These are phyloP conservation scores for sorghum (Sorghum bicolor) DNA, from an alignment of 176 grass and related monocot species.

Conservation along the genomic window DNA sequence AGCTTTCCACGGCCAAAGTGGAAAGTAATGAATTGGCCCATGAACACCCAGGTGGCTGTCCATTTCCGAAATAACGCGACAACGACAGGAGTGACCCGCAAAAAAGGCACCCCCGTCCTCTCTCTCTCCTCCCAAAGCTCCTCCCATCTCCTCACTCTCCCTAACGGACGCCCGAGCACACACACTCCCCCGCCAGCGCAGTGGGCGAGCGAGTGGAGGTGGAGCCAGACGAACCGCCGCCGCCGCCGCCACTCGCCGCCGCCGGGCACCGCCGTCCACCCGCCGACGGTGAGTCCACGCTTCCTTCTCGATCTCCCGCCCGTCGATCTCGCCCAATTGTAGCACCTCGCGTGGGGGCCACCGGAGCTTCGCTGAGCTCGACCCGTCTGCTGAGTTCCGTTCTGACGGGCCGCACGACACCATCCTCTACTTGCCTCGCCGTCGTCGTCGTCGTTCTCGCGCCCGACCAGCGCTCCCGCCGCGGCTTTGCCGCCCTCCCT, in stretches of 20 bases:
- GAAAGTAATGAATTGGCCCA: background rate
- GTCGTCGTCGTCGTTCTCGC: background rate
- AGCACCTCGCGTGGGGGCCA: background rate
- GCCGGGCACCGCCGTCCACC: background rate
- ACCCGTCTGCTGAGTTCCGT: background rate
- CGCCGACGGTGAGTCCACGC: conserved; percentile 24
- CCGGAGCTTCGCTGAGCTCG: background rate
- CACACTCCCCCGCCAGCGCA: conserved; percentile 20
- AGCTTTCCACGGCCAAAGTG: background rate
- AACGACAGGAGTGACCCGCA: conserved; percentile 32
- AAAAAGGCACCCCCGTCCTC: background rate
- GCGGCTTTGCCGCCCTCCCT: background rate
- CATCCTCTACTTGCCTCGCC: background rate
- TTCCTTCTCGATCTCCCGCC: background rate
- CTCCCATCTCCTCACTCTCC: background rate
- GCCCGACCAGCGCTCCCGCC: background rate
- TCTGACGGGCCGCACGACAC: background rate
- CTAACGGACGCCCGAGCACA: conserved; percentile 10
- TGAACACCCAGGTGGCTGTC: conserved; percentile 21
- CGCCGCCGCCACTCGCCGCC: background rate
- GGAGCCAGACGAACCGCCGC: conserved; percentile 3
- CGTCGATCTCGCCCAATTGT: background rate
- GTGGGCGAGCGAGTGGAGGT: conserved; percentile 26
- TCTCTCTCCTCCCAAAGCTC: background rate
- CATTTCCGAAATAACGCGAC: conserved; percentile 29